Conservation (phyloP, 108 stramenopile species). For the Seminavis robusta region DNA sequence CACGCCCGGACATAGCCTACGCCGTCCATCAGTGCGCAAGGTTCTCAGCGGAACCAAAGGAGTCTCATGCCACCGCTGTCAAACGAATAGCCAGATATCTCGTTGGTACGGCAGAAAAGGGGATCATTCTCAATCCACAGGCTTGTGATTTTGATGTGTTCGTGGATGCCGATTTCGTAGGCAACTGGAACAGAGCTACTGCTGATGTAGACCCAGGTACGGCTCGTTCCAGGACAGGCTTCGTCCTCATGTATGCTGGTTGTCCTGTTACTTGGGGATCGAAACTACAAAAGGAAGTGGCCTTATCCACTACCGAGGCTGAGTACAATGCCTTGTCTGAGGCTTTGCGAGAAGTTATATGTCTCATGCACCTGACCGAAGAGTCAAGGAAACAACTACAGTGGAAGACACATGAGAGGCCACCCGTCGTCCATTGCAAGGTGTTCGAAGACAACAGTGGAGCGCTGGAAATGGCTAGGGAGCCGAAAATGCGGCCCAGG, state of each 20-base stretch:
- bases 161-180: conserved; percentile 33
- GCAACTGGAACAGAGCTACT: background rate
- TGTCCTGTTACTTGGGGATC: conserved; percentile 12
- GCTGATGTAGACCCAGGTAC: conserved; percentile 2
- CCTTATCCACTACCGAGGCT: conserved; percentile 24
- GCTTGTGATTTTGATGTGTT: conserved; percentile 17
- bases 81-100: conserved; percentile 18
- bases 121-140: conserved; percentile 17
- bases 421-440: conserved; percentile 9
- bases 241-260: conserved; percentile 6
- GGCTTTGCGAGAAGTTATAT: conserved; percentile 21
- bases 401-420: background rate
- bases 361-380: conserved; percentile 19
- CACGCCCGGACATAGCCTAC: conserved; percentile 23
- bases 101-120: conserved; percentile 15
- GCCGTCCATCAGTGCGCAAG: conserved; percentile 22
- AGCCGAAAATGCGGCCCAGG: conserved; percentile 16
- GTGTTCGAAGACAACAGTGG: conserved; percentile 36
- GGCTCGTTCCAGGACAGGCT: conserved; percentile 10
- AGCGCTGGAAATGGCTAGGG: conserved; percentile 14
- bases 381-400: conserved; percentile 13
- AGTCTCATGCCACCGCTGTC: conserved; percentile 20
- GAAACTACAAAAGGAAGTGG: conserved; percentile 12
- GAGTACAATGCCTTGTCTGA: conserved; percentile 21
- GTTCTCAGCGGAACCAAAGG: conserved; percentile 17